phyloP scores from a whole-genome alignment of 2,329 filamentous ascomycete species.

The Paraphaeosphaeria sporulosa region DNA sequence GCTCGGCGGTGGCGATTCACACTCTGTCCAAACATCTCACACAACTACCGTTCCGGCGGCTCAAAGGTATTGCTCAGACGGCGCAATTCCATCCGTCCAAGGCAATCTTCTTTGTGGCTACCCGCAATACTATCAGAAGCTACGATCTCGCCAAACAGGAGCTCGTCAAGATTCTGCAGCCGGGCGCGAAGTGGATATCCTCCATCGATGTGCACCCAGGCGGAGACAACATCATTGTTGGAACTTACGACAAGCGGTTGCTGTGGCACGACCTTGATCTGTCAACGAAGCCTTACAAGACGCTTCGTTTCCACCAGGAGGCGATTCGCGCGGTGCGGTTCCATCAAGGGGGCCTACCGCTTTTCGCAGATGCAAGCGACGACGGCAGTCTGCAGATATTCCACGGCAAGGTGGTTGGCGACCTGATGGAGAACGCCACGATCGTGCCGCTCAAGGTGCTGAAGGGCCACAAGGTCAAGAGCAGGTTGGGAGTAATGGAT shows the following conservation, averaged over 20 bases:
- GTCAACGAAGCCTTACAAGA: slow-evolving; percentile 91
- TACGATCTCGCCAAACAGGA: slow-evolving; percentile 94
- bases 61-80: slow-evolving; percentile 80
- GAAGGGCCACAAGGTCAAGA: slow-evolving; percentile 85
- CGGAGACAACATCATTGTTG: slow-evolving; percentile 92
- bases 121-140: slow-evolving; percentile 88
- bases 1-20: slow-evolving; percentile 88
- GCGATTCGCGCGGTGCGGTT: slow-evolving; percentile 90
- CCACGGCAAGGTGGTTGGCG: slow-evolving; percentile 93
- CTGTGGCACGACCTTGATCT: slow-evolving; percentile 98
- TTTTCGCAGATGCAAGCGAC: slow-evolving; percentile 95
- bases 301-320: slow-evolving; percentile 90
- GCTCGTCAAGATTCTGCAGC: slow-evolving; percentile 90
- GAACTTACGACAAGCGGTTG: slow-evolving; percentile 90
- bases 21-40: slow-evolving; percentile 94
- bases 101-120: slow-evolving; percentile 94
- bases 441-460: slow-evolving; percentile 97
- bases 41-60: slow-evolving; percentile 87
- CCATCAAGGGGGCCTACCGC: slow-evolving; percentile 77
- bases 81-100: slow-evolving; percentile 94
- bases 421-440: slow-evolving; percentile 94
- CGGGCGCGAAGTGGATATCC: slow-evolving; percentile 93
- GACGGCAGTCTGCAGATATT: slow-evolving; percentile 95
- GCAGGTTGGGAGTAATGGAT: slow-evolving; percentile 88
- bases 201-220: slow-evolving; percentile 92